These are phyloP conservation scores for Arthroderma sp. DNA, from an alignment of 2,329 filamentous ascomycete species.

Conservation along the genomic window DNA sequence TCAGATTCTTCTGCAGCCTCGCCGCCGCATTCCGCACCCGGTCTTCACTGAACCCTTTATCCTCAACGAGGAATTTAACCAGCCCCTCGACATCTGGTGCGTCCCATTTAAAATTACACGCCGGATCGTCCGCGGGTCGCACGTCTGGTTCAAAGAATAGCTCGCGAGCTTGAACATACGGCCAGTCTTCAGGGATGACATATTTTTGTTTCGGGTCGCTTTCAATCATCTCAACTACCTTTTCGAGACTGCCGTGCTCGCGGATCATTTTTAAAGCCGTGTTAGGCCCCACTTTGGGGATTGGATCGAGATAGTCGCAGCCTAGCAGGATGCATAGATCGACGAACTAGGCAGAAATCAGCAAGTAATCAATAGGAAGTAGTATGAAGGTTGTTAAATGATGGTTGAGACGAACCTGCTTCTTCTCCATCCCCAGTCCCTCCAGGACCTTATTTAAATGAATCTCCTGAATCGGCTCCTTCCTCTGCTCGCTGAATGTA, in stretches of 20 bases:
- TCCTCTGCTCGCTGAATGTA: conserved; percentile 93
- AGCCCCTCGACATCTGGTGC: conserved; percentile 81
- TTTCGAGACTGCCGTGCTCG: conserved; percentile 77
- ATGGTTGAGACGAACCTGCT: conserved; percentile 47
- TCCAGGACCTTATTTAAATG: conserved; percentile 75
- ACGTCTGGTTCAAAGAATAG: conserved; percentile 91
- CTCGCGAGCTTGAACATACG: conserved; percentile 77
- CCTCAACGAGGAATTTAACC: conserved; percentile 75
- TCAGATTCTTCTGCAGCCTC: conserved; percentile 77
- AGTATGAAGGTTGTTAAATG: neutral
- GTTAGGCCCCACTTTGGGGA: conserved; percentile 84
- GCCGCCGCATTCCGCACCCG: conserved; percentile 67
- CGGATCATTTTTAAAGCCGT: conserved; percentile 90
- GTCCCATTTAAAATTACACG: conserved; percentile 98
- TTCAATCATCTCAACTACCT: conserved; percentile 68
- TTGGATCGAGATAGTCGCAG: conserved; percentile 93
- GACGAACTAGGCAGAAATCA: conserved; percentile 54
- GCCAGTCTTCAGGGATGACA: conserved; percentile 89
- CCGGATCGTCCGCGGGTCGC: conserved; percentile 62
- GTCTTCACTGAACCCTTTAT: conserved; percentile 96
- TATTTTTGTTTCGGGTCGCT: conserved; percentile 68
- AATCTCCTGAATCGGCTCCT: conserved; percentile 95
- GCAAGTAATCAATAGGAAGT: neutral
- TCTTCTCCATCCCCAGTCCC: conserved; percentile 73
- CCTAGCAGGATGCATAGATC: conserved; percentile 95